Percentiles rank a stretch among this genome's conserved stretches.
phyloP scores from a whole-genome alignment of 1,284 basidiomycete species.

The Boletus smithii region DNA sequence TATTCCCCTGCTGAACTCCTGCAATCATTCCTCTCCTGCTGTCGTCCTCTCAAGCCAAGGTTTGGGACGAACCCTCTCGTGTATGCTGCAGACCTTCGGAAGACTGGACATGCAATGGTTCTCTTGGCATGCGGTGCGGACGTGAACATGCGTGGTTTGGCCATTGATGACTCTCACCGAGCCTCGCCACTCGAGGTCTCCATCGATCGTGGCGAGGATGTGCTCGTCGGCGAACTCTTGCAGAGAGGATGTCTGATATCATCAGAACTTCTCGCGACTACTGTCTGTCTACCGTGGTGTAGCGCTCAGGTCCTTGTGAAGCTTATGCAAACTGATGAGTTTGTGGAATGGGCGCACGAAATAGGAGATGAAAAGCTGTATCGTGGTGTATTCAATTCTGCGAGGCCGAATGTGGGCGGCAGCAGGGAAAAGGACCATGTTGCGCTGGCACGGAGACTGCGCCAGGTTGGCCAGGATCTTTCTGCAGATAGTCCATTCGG shows the following conservation, averaged over 20 bases:
- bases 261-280: background rate
- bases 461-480: background rate
- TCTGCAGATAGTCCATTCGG: background rate
- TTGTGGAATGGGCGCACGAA: too few relatives aligned
- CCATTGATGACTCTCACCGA: background rate
- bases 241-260: background rate
- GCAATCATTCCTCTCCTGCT: too few relatives aligned
- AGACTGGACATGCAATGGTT: background rate
- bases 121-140: background rate
- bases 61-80: background rate
- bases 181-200: background rate
- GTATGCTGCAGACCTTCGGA: too few relatives aligned
- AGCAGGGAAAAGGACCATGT: too few relatives aligned
- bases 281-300: background rate
- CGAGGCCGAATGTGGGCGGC: too few relatives aligned
- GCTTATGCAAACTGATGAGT: too few relatives aligned
- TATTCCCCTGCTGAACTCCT: too few relatives aligned
- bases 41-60: background rate
- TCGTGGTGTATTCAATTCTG: too few relatives aligned
- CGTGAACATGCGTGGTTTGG: background rate
- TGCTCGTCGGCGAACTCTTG: too few relatives aligned
- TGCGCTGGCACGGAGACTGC: background rate
- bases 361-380: too few relatives aligned
- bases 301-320: background rate
- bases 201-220: background rate